Percentiles rank a stretch among this genome's conserved stretches.
Evolutionary conservation across 805 yeast species (phyloP).

Genomic region (Metschnikowia hibisci): DNA sequence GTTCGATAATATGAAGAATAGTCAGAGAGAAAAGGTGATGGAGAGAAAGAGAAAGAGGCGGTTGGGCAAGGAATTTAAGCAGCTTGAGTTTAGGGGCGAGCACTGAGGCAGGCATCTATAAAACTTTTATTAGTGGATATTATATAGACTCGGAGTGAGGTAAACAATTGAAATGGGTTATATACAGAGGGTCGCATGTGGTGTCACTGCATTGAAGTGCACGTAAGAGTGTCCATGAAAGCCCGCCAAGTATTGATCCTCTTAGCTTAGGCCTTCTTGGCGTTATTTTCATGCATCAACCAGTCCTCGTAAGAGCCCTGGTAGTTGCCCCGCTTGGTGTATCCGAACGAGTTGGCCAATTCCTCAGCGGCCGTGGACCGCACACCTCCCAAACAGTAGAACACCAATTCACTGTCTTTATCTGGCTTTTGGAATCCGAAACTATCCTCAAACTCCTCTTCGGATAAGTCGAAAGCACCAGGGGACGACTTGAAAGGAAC

Average conservation of each 20-base stretch:
- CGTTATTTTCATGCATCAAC: slow-evolving; percentile 42
- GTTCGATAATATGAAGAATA: slow-evolving; percentile 66
- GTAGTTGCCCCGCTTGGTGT: slow-evolving; percentile 78
- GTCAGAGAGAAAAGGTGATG: slow-evolving; percentile 75
- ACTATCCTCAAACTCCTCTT: slow-evolving; percentile 73
- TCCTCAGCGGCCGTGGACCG: slow-evolving; percentile 90
- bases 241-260: slow-evolving; percentile 3
- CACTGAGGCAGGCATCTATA: background rate
- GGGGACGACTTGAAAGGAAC: slow-evolving; percentile 89
- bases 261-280: slow-evolving; percentile 5
- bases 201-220: slow-evolving; percentile 1
- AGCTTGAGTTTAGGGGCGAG: slow-evolving; percentile 33
- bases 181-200: slow-evolving; percentile 5
- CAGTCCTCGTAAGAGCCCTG: slow-evolving; percentile 87
- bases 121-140: slow-evolving; percentile 1
- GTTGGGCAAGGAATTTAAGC: slow-evolving; percentile 73
- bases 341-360: slow-evolving; percentile 86
- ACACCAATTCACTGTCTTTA: slow-evolving; percentile 66
- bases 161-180: slow-evolving; percentile 1
- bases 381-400: slow-evolving; percentile 91
- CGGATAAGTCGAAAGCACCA: slow-evolving; percentile 78
- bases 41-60: slow-evolving; percentile 85
- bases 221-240: background rate
- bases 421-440: slow-evolving; percentile 83
- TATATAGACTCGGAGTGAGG: slow-evolving; percentile 4